Conservation (phyloP, 1,139 yeast genomes). For the Saccharomyces pastorianus region DNA sequence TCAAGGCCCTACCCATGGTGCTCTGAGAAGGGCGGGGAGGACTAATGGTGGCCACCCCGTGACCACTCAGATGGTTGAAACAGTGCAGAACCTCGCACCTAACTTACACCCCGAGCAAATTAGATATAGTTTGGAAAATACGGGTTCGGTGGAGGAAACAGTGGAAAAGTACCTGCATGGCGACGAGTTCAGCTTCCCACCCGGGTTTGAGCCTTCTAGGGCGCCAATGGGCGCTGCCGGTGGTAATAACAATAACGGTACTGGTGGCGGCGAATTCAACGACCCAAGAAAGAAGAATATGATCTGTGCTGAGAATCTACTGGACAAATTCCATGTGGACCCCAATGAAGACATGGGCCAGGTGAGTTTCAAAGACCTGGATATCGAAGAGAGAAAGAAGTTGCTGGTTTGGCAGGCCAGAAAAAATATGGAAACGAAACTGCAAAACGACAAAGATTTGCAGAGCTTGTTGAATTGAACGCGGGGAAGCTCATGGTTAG, state of each 20-base stretch:
- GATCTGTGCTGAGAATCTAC: constrained; percentile 27
- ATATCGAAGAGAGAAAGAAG: constrained; percentile 27
- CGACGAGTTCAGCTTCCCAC: constrained; percentile 60
- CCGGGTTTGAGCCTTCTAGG: constrained; percentile 30
- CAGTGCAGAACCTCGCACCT: constrained; percentile 76
- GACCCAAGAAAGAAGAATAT: constrained; percentile 28
- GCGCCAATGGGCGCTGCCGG: background rate
- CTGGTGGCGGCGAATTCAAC: constrained; percentile 4
- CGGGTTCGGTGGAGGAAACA: constrained; percentile 71
- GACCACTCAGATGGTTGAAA: constrained; percentile 70
- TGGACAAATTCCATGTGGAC: constrained; percentile 25
- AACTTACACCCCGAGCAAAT: constrained; percentile 58
- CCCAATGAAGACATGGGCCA: constrained; percentile 16
- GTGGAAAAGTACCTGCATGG: constrained; percentile 56
- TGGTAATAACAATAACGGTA: background rate
- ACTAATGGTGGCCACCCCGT: constrained; percentile 30
- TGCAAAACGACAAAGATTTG: constrained; percentile 19
- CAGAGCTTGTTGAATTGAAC: constrained; percentile 7
- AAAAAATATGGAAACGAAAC: constrained; percentile 21
- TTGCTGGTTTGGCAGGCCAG: constrained; percentile 30
- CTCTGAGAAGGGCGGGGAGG: constrained; percentile 13
- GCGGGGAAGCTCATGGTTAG: background rate
- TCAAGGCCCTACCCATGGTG: background rate
- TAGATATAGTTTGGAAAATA: constrained; percentile 46
- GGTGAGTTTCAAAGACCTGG: constrained; percentile 16